These are phyloP conservation scores for Wallacemonas sp. DNA, from an alignment of 208 protist species.

Conservation along the genomic window DNA sequence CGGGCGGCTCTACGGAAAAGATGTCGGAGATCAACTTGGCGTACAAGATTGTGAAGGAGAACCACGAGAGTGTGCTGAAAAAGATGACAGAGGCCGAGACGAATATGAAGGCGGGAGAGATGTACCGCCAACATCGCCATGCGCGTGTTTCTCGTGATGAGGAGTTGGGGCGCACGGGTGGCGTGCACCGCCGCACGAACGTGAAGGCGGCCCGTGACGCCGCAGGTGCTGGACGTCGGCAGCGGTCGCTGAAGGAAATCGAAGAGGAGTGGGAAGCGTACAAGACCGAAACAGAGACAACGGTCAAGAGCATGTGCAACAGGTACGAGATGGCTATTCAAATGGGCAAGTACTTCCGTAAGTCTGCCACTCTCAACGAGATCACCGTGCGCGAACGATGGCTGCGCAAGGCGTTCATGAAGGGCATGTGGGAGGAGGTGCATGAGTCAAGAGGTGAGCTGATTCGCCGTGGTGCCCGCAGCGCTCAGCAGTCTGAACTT, in stretches of 20 bases:
- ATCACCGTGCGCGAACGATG: slow-evolving; percentile 86
- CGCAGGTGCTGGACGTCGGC: slow-evolving; percentile 15
- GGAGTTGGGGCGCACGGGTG: slow-evolving; percentile 74
- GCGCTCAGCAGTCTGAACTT: slow-evolving; percentile 86
- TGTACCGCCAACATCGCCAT: slow-evolving; percentile 69
- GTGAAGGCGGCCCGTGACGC: slow-evolving; percentile 37
- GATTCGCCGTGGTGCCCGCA: slow-evolving; percentile 83
- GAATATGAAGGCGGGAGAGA: slow-evolving; percentile 48
- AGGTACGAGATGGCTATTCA: slow-evolving; percentile 88
- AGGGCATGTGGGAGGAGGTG: slow-evolving; percentile 87
- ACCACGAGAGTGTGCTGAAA: slow-evolving; percentile 73
- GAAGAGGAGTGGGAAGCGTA: slow-evolving; percentile 67
- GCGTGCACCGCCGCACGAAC: slow-evolving; percentile 65
- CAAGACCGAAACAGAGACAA: slow-evolving; percentile 65
- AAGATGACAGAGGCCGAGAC: slow-evolving; percentile 65
- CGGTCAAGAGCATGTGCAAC: slow-evolving; percentile 83
- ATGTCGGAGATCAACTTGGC: slow-evolving; percentile 91
- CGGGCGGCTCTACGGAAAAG: slow-evolving; percentile 86
- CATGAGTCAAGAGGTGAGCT: slow-evolving; percentile 88
- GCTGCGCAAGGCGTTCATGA: slow-evolving; percentile 87
- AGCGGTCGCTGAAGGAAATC: slow-evolving; percentile 77
- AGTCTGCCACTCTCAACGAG: slow-evolving; percentile 82
- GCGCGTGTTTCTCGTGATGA: slow-evolving; percentile 64
- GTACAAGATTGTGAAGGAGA: slow-evolving; percentile 87
- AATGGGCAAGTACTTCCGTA: slow-evolving; percentile 82